Evolutionary conservation across 2,329 filamentous ascomycete genomes (phyloP), one percentile per base, ranked within the genome.

Genomic region (Xylogone sp.): DNA sequence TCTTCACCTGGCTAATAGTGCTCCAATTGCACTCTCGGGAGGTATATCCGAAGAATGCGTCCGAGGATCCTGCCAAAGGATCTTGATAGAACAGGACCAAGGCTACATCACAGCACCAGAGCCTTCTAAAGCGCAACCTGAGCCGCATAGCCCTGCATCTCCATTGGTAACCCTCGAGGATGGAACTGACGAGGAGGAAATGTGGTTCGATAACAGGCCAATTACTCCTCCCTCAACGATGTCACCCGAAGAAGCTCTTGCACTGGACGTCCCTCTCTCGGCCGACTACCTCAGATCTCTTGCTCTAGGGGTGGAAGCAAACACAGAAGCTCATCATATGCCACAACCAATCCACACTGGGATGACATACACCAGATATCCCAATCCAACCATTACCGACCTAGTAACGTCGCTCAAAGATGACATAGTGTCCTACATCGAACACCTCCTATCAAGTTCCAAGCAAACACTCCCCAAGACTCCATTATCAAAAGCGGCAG

Each of bases 261-360:
- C 54, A 3, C 54, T 58, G 2, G 20, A 45, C 12, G 47, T 46
- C 21, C 62, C 62, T 2, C 55, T 63, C 8, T 53, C 56, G 18
- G 56, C 56, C 19, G 20, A 43, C 18, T 64, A 59, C 51, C 59
- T 65, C 5, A 52, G 56, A 24, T 58, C 56, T n/a, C 55, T 65
- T n/a, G 34, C 34, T 5, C 34, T 9, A 5, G 12, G 13, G 34
- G 10, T 16, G 13, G n/a, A 18, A 9, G 5, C 34, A 39, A 18
- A 39, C 5, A 9, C 34, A 18, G 8, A 39, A 18, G 34, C 34
- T 39, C n/a, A 7, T 4, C n/a, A 7, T 7, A 16, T 18, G 13
- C 13, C 24, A 27, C 6, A 27, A 10, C 24, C 24, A 6, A 27
- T 5, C 24, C 10, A 6, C 5, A 27, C 24, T 6, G 24, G 5